Evolutionary conservation across 2,329 filamentous ascomycete species (phyloP).

Genomic region (Arthrobotrys sinensis): DNA sequence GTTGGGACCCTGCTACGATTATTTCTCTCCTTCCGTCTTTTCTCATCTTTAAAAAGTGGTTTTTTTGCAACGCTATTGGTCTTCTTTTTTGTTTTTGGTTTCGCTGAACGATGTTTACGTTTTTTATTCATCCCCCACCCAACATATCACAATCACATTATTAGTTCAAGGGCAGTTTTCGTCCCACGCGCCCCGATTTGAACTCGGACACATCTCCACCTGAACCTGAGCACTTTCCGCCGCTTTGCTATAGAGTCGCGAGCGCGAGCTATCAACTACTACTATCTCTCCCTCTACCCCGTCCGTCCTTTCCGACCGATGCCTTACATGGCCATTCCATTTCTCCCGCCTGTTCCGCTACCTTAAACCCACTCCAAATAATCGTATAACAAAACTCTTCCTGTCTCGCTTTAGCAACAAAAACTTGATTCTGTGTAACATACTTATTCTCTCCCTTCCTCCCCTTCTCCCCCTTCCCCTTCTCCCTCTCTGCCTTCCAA

Average conservation of each 20-base stretch:
- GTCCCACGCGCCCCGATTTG: neutral
- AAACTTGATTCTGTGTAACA: constrained; percentile 39
- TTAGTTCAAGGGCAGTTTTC: neutral
- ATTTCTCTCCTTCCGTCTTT: constrained; percentile 4
- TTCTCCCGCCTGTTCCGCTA: neutral
- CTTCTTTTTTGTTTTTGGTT: constrained; percentile 15
- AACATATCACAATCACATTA: neutral
- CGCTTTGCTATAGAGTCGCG: constrained; percentile 27
- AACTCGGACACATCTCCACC: neutral
- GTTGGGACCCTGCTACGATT: neutral
- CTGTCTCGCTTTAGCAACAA: constrained; percentile 33
- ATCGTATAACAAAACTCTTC: neutral
- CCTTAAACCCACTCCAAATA: neutral
- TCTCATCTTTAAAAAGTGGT: constrained; percentile 30
- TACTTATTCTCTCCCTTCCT: constrained; percentile 22
- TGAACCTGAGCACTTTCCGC: neutral
- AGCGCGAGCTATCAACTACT: constrained; percentile 24
- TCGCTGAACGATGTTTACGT: constrained; percentile 18
- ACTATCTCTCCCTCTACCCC: neutral
- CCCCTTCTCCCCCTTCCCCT: neutral
- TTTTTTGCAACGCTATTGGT: constrained; percentile 18
- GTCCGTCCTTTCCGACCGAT: neutral
- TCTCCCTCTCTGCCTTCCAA: no score
- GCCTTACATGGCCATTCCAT: neutral
- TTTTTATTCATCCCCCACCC: neutral